These are phyloP conservation scores for Camelina neglecta DNA, from an alignment of 345 rosid genomes.

Conservation along the genomic window DNA sequence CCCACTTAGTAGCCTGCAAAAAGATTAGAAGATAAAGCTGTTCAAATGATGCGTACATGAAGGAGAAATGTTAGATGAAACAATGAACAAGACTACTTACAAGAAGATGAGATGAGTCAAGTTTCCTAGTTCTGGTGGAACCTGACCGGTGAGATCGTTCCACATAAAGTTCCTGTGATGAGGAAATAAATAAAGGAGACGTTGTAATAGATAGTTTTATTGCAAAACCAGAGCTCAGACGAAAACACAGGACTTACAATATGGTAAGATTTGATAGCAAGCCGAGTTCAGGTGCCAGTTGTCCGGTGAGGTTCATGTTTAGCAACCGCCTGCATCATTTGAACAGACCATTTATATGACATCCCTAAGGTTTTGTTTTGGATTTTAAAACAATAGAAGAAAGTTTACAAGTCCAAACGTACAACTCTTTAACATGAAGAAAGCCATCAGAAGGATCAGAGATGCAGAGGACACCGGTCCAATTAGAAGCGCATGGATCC, in stretches of 20 bases:
- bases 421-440: slow-evolving; percentile 70
- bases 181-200: background rate
- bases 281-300: slow-evolving; percentile 50
- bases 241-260: slow-evolving; percentile 42
- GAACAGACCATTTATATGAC: background rate
- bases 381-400: background rate
- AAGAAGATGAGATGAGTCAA: slow-evolving; percentile 45
- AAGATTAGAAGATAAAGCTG: background rate
- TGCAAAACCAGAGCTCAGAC: slow-evolving; percentile 12
- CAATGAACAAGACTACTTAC: slow-evolving; percentile 44
- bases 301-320: slow-evolving; percentile 47
- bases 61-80: background rate
- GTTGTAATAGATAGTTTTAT: background rate
- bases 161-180: slow-evolving; percentile 55
- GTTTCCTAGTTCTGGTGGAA: slow-evolving; percentile 54
- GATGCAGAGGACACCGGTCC: slow-evolving; percentile 44
- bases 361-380: background rate
- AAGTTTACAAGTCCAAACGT: slow-evolving; percentile 25
- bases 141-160: slow-evolving; percentile 51
- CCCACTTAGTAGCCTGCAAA: slow-evolving; percentile 56
- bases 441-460: slow-evolving; percentile 50
- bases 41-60: background rate
- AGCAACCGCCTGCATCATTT: slow-evolving; percentile 47
- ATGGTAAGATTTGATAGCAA: slow-evolving; percentile 36
- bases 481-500: slow-evolving; percentile 43